phyloP scores from a whole-genome alignment of 148 eudicot genomes.

The Camellia japonica region DNA sequence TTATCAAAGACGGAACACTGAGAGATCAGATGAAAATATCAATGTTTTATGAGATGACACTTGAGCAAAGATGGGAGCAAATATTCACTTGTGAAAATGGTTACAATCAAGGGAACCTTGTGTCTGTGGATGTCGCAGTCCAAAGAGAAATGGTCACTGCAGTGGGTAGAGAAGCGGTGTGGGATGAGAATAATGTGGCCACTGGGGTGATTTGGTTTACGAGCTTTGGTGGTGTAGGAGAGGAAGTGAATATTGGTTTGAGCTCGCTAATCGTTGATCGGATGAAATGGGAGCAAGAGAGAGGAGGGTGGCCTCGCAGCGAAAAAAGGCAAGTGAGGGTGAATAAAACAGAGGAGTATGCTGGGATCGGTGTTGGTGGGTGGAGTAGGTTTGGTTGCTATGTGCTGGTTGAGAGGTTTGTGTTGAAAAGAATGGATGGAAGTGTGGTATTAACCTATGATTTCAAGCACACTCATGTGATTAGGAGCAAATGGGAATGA shows the following conservation, averaged over 20 bases:
- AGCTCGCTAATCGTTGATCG: conserved; percentile 54
- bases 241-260: conserved; percentile 40
- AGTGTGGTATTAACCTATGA: conserved; percentile 54
- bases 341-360: conserved; percentile 44
- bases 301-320: conserved; percentile 47
- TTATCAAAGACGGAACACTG: conserved; percentile 36
- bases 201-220: conserved; percentile 47
- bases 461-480: conserved; percentile 56
- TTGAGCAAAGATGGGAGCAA: conserved; percentile 62
- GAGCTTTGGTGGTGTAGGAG: conserved; percentile 27
- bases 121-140: conserved; percentile 37
- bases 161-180: conserved; percentile 35
- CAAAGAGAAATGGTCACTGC: conserved; percentile 40
- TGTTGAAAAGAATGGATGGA: conserved; percentile 63
- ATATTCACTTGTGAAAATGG: conserved; percentile 36
- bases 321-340: conserved; percentile 40
- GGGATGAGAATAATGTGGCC: conserved; percentile 25
- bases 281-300: conserved; percentile 72
- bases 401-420: conserved; percentile 77
- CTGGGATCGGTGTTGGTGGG: conserved; percentile 25
- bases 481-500: conserved; percentile 62
- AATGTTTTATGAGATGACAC: conserved; percentile 40
- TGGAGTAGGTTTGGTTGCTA: conserved; percentile 65
- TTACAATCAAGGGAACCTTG: conserved; percentile 21
- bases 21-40: conserved; percentile 34